These are phyloP conservation scores for Tuber brumale DNA, from an alignment of 495 filamentous ascomycete genomes.

Conservation along the genomic window DNA sequence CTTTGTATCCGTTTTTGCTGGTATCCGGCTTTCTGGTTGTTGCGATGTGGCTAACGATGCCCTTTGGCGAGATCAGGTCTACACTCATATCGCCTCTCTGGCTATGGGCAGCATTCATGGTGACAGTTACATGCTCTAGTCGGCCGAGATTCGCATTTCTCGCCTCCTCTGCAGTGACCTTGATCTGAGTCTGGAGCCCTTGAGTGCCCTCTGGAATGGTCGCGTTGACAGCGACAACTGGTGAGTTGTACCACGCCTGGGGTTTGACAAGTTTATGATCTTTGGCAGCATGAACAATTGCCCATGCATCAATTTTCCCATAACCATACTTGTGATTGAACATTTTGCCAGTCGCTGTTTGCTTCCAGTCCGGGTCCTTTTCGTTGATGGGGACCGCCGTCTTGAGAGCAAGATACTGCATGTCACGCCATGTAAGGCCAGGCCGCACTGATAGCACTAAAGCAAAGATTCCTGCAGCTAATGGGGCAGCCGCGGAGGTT, in stretches of 20 bases:
- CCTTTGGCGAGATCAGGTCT: slow-evolving; percentile 77
- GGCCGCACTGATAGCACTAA: slow-evolving; percentile 81
- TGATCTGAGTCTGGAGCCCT: slow-evolving; percentile 69
- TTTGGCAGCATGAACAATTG: slow-evolving; percentile 78
- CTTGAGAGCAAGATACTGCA: slow-evolving; percentile 83
- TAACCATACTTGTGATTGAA: slow-evolving; percentile 94
- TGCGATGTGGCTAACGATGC: slow-evolving; percentile 76
- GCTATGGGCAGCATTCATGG: slow-evolving; percentile 87
- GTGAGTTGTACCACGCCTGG: slow-evolving; percentile 91
- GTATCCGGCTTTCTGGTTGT: slow-evolving; percentile 62
- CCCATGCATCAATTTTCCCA: slow-evolving; percentile 84
- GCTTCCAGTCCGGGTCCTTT: slow-evolving; percentile 71
- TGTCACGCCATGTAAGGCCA: slow-evolving; percentile 84
- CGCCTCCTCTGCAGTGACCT: slow-evolving; percentile 69
- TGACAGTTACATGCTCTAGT: slow-evolving; percentile 91
- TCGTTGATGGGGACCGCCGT: slow-evolving; percentile 75
- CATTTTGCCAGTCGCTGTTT: slow-evolving; percentile 67
- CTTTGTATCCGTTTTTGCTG: slow-evolving; percentile 64
- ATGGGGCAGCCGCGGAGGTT: slow-evolving; percentile 91
- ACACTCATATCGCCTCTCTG: slow-evolving; percentile 87
- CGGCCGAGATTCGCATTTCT: slow-evolving; percentile 73
- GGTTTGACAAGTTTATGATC: slow-evolving; percentile 84
- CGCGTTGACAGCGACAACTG: slow-evolving; percentile 84
- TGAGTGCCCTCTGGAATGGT: slow-evolving; percentile 77
- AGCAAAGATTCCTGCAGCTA: slow-evolving; percentile 87